phyloP scores from a whole-genome alignment of 768 basidiomycete species.

The Lactifluus subvellereus region DNA sequence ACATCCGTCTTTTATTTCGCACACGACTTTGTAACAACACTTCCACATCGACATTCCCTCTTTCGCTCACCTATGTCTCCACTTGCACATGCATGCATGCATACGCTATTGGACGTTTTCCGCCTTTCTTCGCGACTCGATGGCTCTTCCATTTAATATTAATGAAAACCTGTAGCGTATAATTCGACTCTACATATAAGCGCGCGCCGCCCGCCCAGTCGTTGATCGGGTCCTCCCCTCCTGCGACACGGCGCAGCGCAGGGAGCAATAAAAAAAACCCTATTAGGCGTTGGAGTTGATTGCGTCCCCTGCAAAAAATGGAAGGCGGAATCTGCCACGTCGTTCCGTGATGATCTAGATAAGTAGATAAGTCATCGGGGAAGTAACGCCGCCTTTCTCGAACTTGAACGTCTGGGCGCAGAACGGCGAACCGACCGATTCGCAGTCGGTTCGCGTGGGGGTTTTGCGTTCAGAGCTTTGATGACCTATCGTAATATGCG shows the following conservation, averaged over 20 bases:
- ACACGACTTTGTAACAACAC: slow-evolving; percentile 9
- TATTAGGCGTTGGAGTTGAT: neutral
- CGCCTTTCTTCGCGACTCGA: neutral
- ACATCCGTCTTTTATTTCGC: slow-evolving; percentile 2
- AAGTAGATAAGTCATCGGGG: neutral
- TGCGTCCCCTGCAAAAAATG: neutral
- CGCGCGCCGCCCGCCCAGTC: neutral
- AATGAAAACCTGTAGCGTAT: slow-evolving; percentile 8
- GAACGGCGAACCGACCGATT: neutral
- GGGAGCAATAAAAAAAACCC: neutral
- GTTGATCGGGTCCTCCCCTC: neutral
- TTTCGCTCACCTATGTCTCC: neutral
- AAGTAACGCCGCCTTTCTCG: neutral
- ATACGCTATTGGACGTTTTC: neutral
- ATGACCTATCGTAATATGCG: neutral
- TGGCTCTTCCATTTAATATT: neutral
- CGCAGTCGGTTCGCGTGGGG: neutral
- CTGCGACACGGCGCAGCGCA: neutral
- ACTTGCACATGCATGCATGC: neutral
- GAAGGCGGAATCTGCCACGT: neutral
- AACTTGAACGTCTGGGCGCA: neutral
- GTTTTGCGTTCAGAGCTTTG: neutral
- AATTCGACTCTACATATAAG: neutral
- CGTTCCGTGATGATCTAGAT: neutral
- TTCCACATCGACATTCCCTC: neutral